phyloP scores from a whole-genome alignment of 306 rosid genomes.

The Acacia crassicarpa region DNA sequence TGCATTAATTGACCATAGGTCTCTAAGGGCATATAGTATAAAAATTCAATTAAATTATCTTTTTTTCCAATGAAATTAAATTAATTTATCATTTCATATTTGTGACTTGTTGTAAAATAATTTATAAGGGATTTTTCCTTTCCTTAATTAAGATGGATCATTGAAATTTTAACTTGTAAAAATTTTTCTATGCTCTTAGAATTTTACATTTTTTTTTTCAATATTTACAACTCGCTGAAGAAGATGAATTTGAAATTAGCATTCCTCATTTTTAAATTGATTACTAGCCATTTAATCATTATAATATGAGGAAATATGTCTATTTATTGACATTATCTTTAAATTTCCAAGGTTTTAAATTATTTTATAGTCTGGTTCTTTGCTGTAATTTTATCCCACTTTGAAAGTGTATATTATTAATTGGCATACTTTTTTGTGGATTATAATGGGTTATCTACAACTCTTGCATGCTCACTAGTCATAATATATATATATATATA shows the following conservation, averaged over 20 bases:
- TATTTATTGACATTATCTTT: neutral
- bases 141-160: neutral
- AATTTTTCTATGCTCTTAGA: too few relatives aligned
- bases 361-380: neutral
- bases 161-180: neutral
- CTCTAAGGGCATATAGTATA: too few relatives aligned
- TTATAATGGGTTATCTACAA: constrained; percentile 5
- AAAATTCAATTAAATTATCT: too few relatives aligned
- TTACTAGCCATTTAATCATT: too few relatives aligned
- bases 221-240: neutral
- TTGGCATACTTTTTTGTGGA: neutral
- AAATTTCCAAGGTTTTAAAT: too few relatives aligned
- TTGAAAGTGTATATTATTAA: neutral
- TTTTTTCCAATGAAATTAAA: too few relatives aligned
- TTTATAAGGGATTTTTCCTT: neutral
- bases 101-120: too few relatives aligned
- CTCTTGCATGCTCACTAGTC: neutral
- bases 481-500: neutral
- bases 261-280: neutral
- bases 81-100: too few relatives aligned
- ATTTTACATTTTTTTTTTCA: neutral
- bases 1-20: neutral
- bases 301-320: too few relatives aligned
- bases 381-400: neutral
- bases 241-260: neutral